Percentiles rank a stretch among this genome's conserved stretches.
Evolutionary conservation across 345 rosid genomes (phyloP).

Genomic region (Eucalyptus marginata): DNA sequence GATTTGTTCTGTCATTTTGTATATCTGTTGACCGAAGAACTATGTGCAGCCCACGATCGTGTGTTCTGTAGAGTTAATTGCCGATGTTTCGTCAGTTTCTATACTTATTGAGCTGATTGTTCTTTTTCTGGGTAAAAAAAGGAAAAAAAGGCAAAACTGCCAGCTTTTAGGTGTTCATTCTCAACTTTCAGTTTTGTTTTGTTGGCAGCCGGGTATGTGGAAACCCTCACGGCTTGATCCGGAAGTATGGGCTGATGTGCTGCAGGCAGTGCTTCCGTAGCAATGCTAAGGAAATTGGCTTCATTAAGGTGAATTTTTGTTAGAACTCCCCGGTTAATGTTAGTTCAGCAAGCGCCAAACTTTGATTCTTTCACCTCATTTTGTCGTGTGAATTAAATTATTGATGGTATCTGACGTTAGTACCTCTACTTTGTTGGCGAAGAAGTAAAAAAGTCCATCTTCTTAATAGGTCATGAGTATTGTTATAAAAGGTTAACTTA

Average conservation of each 20-base stretch:
- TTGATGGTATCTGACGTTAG: neutral
- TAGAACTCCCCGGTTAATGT: neutral
- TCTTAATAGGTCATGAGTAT: neutral
- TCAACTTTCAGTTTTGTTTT: neutral
- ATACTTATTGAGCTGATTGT: neutral
- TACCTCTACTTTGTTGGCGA: neutral
- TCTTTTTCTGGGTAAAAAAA: neutral
- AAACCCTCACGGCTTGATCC: conserved; percentile 23
- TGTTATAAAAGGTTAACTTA: neutral
- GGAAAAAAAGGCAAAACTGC: neutral
- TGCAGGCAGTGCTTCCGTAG: conserved; percentile 35
- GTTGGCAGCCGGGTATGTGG: conserved; percentile 24
- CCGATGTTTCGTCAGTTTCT: neutral
- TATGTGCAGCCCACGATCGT: neutral
- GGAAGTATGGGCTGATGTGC: conserved; percentile 34
- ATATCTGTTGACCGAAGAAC: neutral
- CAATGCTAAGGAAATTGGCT: conserved; percentile 35
- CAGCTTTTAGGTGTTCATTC: too few species aligned
- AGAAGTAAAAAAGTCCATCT: neutral
- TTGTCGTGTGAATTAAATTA: neutral
- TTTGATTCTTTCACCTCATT: neutral
- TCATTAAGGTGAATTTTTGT: conserved; percentile 34
- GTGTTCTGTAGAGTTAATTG: neutral
- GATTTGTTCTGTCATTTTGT: neutral
- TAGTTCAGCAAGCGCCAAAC: neutral